Conservation (phyloP, 1,284 basidiomycete species). For the Farysia itapuensis region DNA sequence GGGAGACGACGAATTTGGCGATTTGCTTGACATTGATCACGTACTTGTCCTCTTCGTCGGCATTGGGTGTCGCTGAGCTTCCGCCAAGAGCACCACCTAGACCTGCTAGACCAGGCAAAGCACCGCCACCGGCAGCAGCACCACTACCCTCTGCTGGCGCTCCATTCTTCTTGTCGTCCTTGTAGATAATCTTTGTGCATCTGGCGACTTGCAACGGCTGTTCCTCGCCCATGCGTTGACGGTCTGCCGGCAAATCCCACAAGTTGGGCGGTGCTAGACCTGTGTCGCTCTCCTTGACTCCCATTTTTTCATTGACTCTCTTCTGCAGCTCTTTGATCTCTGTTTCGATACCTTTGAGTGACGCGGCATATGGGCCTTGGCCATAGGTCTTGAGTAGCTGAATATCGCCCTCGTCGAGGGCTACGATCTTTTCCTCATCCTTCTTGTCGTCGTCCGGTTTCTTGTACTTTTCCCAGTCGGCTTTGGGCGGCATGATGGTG, state of each 20-base stretch:
- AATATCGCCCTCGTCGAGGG: conserved; percentile 96
- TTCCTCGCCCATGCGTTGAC: conserved; percentile 83
- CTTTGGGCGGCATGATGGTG: conserved; percentile 52
- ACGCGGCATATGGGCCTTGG: conserved; percentile 91
- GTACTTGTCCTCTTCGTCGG: conserved; percentile 92
- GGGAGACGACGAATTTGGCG: conserved; percentile 96
- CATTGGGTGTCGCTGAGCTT: conserved; percentile 66
- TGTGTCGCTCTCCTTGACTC: conserved; percentile 97
- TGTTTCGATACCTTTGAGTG: conserved; percentile 83
- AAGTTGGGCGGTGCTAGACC: conserved; percentile 94
- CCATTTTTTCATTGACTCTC: conserved; percentile 93
- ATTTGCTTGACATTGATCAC: conserved; percentile 99
- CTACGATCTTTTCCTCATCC: conserved; percentile 63
- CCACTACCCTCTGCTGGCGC: conserved; percentile 17
- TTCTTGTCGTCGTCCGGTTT: conserved; percentile 52
- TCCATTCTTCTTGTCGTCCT: conserved; percentile 58
- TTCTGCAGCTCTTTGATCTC: conserved; percentile 97
- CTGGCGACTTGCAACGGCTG: conserved; percentile 94
- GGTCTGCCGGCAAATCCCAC: conserved; percentile 71
- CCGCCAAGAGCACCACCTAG: conserved; percentile 39
- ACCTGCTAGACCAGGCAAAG: conserved; percentile 30
- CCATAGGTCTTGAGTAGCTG: conserved; percentile 99
- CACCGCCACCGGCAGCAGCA: conserved; percentile 20
- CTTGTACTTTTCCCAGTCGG: conserved; percentile 60
- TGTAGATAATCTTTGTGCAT: conserved; percentile 95